Evolutionary conservation across 2,329 filamentous ascomycete species (phyloP).

Genomic region (Zelopaecilomyces penicillatus): DNA sequence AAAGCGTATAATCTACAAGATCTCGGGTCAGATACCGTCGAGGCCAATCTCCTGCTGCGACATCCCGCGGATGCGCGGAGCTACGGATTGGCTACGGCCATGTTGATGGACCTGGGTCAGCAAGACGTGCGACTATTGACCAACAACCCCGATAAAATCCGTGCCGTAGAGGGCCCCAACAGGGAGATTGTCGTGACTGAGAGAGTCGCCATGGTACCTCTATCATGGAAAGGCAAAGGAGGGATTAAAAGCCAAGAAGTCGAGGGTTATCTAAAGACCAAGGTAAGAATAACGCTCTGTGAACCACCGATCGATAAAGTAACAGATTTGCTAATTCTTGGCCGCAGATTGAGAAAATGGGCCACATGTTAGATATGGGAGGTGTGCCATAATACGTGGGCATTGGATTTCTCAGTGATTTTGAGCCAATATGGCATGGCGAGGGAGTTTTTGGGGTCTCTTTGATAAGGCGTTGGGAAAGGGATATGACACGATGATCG

Average conservation of each 20-base stretch:
- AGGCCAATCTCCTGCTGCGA: conserved; percentile 82
- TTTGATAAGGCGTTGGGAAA: too few species aligned
- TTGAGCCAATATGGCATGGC: too few species aligned
- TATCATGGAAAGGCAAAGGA: conserved; percentile 81
- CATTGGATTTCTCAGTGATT: too few species aligned
- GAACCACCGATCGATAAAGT: too few species aligned
- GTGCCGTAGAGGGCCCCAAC: conserved; percentile 85
- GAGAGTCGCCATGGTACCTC: conserved; percentile 86
- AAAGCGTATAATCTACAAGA: conserved; percentile 98
- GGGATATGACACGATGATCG: too few species aligned
- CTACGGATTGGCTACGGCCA: conserved; percentile 93
- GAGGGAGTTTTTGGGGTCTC: too few species aligned
- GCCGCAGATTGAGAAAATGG: conserved; percentile 74
- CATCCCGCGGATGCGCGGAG: conserved; percentile 92
- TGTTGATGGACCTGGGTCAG: conserved; percentile 79
- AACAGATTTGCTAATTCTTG: conserved; percentile 13
- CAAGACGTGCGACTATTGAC: conserved; percentile 74
- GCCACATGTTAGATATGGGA: conserved; percentile 62
- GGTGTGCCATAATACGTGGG: conserved; percentile 4
- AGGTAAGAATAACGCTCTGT: conserved; percentile 49
- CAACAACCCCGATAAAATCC: conserved; percentile 95
- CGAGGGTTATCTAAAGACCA: conserved; percentile 88
- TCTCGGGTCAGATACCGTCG: conserved; percentile 92
- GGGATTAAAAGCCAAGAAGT: conserved; percentile 85
- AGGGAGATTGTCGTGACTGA: conserved; percentile 82